Percentiles rank a stretch among this genome's conserved stretches.
Conservation (phyloP, 495 filamentous ascomycete genomes). For the Haplographium delicatum region DNA sequence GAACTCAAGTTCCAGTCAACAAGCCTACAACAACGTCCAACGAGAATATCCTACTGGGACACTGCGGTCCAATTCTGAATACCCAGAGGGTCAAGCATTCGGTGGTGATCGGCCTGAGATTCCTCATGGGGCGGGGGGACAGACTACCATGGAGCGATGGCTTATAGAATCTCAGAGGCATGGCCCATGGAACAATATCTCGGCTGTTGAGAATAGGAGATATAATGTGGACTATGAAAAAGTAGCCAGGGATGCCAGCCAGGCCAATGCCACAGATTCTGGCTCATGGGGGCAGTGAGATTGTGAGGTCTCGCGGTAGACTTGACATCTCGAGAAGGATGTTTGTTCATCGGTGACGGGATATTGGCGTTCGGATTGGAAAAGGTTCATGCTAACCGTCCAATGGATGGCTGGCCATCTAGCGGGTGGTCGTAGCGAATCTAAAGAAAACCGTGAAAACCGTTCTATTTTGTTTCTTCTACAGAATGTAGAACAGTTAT, state of each 20-base stretch:
- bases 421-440: too few relatives aligned
- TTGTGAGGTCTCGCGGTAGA: too few relatives aligned
- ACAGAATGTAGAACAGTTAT: too few relatives aligned
- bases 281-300: not conserved
- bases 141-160: slow-evolving; percentile 11
- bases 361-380: too few relatives aligned
- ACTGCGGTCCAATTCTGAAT: too few relatives aligned
- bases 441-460: too few relatives aligned
- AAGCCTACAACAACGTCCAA: not conserved
- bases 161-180: not conserved
- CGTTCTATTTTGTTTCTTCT: too few relatives aligned
- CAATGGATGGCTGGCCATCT: too few relatives aligned
- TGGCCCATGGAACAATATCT: slow-evolving; percentile 1
- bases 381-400: too few relatives aligned
- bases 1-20: not conserved
- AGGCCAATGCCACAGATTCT: not conserved
- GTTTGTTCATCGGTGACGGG: too few relatives aligned
- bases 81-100: not conserved
- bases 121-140: too few relatives aligned
- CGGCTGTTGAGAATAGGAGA: not conserved
- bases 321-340: too few relatives aligned
- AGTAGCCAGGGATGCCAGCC: not conserved
- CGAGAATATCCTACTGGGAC: not conserved
- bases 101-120: not conserved
- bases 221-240: not conserved